Base-by-base conservation (phyloP, 1,139 yeast genomes). In the Scheffersomyces illinoinensis region DNA sequence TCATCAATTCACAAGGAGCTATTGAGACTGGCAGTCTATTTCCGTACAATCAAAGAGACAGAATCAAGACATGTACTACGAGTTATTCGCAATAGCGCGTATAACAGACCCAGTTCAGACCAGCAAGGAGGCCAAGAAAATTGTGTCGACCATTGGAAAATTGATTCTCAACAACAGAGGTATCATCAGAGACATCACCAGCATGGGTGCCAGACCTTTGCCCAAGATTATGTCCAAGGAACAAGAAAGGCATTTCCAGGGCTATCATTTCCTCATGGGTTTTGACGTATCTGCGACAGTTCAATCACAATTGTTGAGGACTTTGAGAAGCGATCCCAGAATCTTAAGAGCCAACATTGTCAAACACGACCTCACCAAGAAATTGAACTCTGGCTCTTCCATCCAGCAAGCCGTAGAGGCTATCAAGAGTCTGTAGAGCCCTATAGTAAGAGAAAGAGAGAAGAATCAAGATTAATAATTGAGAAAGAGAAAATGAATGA, bases 211-310 rank as follows among this genome's bases (percentile, higher is more conserved):
- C 55, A 84, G 85, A 62, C 88, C 88, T 50, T 83, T 95, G 59
- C 98, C 98, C 19, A 88, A 87, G 66, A 85, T 93, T 64, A 84
- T 91, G 75, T 86, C 88, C 67, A 91, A 91, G 71, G 93, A 92
- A 70, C 96, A 93, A 71, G 97, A 93, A 72, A 84, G 87, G 64
- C 97, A 93, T 73, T 91, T 91, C 72, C 93, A 91, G 71, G 98
- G 98, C 2, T 89, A 89, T 61, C 95, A 92, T 68, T 93, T 93
- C 68, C 76, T 91, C 63, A 86, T 95, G 87, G 82, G 91, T 24
- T 95, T 95, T 71, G 98, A 95, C 71, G 84, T 93, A 2, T 89
- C 96, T 57, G 84, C 93, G 17, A 87, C 89, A 56, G 98, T 91
- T 10, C 98, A 93, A 74, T 85, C 89, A 56, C 97, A 93, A 76